These are phyloP conservation scores for Candida wancherniae DNA, from an alignment of 805 yeast species.

Conservation along the genomic window DNA sequence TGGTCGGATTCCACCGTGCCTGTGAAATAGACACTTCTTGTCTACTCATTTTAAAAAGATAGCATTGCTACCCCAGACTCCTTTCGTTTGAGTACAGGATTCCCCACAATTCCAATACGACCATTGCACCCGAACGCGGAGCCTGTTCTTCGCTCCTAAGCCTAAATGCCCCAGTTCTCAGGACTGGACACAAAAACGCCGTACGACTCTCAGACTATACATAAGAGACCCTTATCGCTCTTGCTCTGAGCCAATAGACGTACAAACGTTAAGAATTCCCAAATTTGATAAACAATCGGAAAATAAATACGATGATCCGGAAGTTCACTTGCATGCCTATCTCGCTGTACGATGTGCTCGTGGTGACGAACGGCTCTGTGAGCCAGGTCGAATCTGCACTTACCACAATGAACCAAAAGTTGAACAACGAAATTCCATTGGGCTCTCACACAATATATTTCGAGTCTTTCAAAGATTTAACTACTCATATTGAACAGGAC, in stretches of 20 bases:
- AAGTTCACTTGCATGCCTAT: constrained; percentile 31
- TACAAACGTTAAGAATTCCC: not conserved
- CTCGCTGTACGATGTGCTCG: constrained; percentile 29
- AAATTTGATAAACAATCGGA: not conserved
- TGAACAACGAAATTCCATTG: constrained; percentile 20
- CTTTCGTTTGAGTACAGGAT: no score
- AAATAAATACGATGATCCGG: constrained; percentile 25
- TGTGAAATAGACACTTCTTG: no score
- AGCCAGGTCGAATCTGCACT: constrained; percentile 27
- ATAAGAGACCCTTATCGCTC: constrained; percentile 2
- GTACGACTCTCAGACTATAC: no score
- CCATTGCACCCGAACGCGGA: no score
- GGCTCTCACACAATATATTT: constrained; percentile 24
- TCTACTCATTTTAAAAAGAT: no score
- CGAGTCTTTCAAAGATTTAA: constrained; percentile 19
- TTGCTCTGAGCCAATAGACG: constrained; percentile 8
- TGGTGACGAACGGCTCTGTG: constrained; percentile 32
- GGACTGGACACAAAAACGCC: constrained; percentile 1
- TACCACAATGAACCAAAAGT: constrained; percentile 18
- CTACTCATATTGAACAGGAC: constrained; percentile 16
- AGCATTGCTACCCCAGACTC: no score
- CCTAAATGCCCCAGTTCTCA: no score
- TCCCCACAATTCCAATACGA: no score
- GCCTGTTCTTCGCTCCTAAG: no score
- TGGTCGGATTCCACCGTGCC: no score